A percentile compares a stretch with the other conserved stretches of the same genome.
phyloP scores from a whole-genome alignment of 1,284 basidiomycete species.

The Ceratobasidium sp. region DNA sequence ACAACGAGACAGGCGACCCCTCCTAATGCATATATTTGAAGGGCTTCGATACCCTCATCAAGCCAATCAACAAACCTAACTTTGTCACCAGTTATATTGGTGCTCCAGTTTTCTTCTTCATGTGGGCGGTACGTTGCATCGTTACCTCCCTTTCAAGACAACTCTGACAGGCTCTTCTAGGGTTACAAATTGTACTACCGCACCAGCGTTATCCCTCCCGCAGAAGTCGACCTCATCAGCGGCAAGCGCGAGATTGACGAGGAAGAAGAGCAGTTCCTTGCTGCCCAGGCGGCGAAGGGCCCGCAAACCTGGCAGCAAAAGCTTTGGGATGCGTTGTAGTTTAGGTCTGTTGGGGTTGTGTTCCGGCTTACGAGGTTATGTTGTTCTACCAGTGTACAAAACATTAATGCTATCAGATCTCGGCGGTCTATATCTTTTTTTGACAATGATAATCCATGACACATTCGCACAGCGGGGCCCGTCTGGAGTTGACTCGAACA shows the following conservation, averaged over 20 bases:
- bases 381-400: background rate
- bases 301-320: constrained; percentile 48
- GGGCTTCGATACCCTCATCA: constrained; percentile 73
- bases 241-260: constrained; percentile 76
- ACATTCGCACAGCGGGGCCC: background rate
- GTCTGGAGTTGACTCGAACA: background rate
- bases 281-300: constrained; percentile 56
- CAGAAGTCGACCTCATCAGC: constrained; percentile 73
- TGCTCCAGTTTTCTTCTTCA: constrained; percentile 65
- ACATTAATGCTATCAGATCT: no score
- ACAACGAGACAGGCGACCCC: constrained; percentile 49
- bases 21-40: background rate
- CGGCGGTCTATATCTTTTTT: background rate
- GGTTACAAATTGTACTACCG: constrained; percentile 71
- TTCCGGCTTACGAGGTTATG: background rate
- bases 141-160: background rate
- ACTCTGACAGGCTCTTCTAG: constrained; percentile 13
- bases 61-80: constrained; percentile 65
- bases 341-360: background rate
- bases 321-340: constrained; percentile 49
- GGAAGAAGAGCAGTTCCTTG: constrained; percentile 67
- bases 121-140: constrained; percentile 60
- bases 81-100: constrained; percentile 69
- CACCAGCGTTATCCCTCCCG: constrained; percentile 66
- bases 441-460: background rate